Conservation (phyloP, 2,329 filamentous ascomycete genomes). For the Cladophialophora exuberans region DNA sequence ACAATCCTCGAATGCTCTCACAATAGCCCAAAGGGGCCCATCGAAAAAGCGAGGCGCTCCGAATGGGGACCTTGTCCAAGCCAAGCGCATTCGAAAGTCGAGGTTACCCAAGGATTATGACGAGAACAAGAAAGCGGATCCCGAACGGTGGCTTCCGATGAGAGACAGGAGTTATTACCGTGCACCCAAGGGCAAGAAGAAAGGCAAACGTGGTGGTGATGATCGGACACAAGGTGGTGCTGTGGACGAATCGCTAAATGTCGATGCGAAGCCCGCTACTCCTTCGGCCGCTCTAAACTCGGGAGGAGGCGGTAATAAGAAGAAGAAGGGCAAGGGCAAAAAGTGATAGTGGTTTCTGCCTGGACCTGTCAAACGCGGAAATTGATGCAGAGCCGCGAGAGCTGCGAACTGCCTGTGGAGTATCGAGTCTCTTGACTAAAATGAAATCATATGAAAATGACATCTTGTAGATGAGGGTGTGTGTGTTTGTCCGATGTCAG, state of each 20-base stretch:
- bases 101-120: conserved; percentile 51
- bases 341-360: too few species aligned
- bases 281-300: conserved; percentile 37
- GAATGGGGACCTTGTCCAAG: conserved; percentile 41
- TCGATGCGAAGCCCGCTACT: conserved; percentile 49
- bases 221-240: conserved; percentile 84
- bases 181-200: conserved; percentile 82
- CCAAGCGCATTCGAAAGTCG: conserved; percentile 49
- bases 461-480: too few species aligned
- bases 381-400: too few species aligned
- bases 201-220: conserved; percentile 76
- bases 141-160: conserved; percentile 90
- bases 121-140: conserved; percentile 77
- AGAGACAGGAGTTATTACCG: conserved; percentile 86
- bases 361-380: too few species aligned
- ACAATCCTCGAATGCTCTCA: conserved; percentile 36
- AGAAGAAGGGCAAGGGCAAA: conserved; percentile 57
- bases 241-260: conserved; percentile 69
- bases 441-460: too few species aligned
- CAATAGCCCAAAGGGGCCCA: conserved; percentile 33
- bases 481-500: too few species aligned
- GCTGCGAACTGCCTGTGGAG: too few species aligned
- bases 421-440: too few species aligned
- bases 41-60: conserved; percentile 46
- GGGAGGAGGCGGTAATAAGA: conserved; percentile 47